These are phyloP conservation scores for Verticillium dahliae DNA, from an alignment of 2,329 filamentous ascomycete species.

Conservation along the genomic window DNA sequence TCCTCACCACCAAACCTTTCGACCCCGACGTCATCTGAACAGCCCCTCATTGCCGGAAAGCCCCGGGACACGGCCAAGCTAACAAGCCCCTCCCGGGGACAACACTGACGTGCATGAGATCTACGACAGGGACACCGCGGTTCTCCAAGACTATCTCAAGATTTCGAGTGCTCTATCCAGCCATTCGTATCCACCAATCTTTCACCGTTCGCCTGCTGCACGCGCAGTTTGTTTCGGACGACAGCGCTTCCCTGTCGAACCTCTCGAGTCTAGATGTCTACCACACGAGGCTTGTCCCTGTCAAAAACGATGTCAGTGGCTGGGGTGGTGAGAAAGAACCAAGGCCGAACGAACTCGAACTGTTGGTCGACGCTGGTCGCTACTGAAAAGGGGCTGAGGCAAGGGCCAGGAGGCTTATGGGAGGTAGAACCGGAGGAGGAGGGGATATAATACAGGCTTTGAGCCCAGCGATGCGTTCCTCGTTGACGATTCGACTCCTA, in stretches of 20 bases:
- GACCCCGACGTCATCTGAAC: neutral
- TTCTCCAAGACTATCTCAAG: neutral
- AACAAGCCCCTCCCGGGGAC: neutral
- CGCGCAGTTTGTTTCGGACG: neutral
- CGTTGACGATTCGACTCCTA: neutral
- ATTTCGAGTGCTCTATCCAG: neutral
- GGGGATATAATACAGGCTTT: neutral
- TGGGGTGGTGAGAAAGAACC: neutral
- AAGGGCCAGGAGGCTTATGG: neutral
- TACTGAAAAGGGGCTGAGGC: neutral
- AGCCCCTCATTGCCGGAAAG: neutral
- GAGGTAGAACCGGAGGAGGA: neutral
- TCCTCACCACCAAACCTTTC: neutral
- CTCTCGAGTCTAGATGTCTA: neutral
- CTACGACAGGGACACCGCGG: neutral
- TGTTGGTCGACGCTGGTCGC: neutral
- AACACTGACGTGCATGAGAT: slow-evolving; percentile 2
- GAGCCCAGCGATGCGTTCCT: neutral
- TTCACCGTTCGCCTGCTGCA: neutral
- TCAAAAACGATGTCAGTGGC: neutral
- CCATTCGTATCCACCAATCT: neutral
- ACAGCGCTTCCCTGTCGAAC: slow-evolving; percentile 1
- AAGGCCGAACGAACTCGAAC: neutral
- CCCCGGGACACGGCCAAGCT: neutral
- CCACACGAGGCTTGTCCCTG: neutral